Evolutionary conservation across 2,329 filamentous ascomycete genomes (phyloP), one percentile per base, ranked within the genome.

Genomic region (Intubia oerlemansii): DNA sequence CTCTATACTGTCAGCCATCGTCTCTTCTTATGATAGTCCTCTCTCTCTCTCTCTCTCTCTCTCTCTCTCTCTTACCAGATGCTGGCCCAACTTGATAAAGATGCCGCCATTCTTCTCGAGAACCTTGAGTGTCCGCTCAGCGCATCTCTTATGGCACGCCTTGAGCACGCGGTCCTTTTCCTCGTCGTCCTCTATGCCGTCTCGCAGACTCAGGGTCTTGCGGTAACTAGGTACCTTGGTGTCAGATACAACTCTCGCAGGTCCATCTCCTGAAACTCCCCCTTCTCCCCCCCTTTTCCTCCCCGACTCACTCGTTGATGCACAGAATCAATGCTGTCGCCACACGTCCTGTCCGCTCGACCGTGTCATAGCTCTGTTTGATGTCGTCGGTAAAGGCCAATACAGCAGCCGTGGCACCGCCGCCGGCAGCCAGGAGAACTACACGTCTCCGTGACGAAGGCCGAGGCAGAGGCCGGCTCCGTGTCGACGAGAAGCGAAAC

Each of bases 61-160:
- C n/a, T n/a, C n/a, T n/a, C n/a, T n/a, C n/a, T n/a, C n/a, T n/a
- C n/a, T n/a, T 57, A 73, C 70, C 51, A 98, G 51, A 52, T 98
- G 88, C 44, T 98, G 88, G 7, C 88, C 88, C 22, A 98, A 57
- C 52, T 98, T 98, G 48, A 98, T 95, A 42, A 95, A 98, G 37
- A 98, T 92, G 17, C 85, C 91, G 16, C 90, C 88, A 49, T 93
- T 95, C 58, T 79, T 81, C 59, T 98, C 88, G 38, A 95, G 55
- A 2, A 90, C 84, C 32, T 62, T 65, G 24, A 95, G 56, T 1
- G 88, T 93, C 36, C 88, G 69, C 42, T 81, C 66, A 17, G 88
- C 88, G 53, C 88, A 98, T 49, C 88, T 67, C 47, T 90, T 76
- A 51, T 98, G 88, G 45, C 88, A 95, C 37, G 72, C 71, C 40